Conservation (phyloP, 345 rosid species). For the Linum lewisii region DNA sequence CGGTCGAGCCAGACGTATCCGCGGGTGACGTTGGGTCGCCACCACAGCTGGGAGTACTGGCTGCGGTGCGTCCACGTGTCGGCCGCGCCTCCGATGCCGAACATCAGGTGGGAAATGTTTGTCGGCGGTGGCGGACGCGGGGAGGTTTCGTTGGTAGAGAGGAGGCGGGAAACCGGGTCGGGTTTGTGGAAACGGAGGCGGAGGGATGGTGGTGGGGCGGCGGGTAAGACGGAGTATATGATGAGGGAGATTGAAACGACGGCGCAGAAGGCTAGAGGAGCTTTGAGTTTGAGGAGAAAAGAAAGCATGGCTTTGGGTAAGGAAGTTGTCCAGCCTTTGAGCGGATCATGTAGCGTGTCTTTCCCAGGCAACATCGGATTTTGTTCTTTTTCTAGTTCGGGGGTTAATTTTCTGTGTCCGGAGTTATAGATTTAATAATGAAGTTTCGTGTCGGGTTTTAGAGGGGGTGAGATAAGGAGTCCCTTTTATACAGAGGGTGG, state of each 20-base stretch:
- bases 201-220: conserved; percentile 21
- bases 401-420: background rate
- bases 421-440: background rate
- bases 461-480: background rate
- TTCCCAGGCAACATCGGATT: conserved; percentile 17
- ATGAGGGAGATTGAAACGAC: conserved; percentile 38
- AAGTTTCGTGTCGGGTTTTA: too few species aligned
- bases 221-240: conserved; percentile 27
- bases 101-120: conserved; percentile 49
- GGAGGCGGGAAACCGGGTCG: conserved; percentile 4
- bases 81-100: conserved; percentile 80
- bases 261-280: conserved; percentile 30
- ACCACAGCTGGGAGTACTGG: conserved; percentile 61
- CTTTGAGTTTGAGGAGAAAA: conserved; percentile 27
- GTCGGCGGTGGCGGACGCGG: conserved; percentile 13
- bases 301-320: conserved; percentile 29
- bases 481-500: background rate
- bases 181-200: conserved; percentile 20
- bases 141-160: conserved; percentile 12
- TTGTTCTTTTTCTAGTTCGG: background rate
- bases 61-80: conserved; percentile 65
- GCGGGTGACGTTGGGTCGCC: conserved; percentile 57
- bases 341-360: conserved; percentile 24
- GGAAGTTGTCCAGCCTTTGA: conserved; percentile 29
- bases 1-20: conserved; percentile 84